Conservation (phyloP, 2,329 filamentous ascomycete species). For the Calycina marina region DNA sequence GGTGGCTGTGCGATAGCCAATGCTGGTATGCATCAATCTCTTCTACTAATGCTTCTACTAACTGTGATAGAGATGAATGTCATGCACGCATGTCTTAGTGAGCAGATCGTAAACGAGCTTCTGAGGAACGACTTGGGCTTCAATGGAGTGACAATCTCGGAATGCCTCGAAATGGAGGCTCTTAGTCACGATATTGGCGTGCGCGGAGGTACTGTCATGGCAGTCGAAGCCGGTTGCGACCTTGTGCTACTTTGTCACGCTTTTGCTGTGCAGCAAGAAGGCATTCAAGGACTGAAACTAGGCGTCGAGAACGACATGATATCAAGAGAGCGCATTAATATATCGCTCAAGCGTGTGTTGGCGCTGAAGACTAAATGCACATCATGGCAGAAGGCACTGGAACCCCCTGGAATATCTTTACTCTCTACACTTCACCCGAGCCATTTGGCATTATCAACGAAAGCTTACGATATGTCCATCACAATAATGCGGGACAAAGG, state of each 20-base stretch:
- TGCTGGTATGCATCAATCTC: constrained; percentile 12
- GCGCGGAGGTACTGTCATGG: constrained; percentile 92
- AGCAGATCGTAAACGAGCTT: constrained; percentile 84
- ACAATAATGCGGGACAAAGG: constrained; percentile 86
- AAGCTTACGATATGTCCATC: constrained; percentile 84
- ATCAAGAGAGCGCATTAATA: constrained; percentile 61
- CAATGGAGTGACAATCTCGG: constrained; percentile 82
- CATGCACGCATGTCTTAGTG: constrained; percentile 92
- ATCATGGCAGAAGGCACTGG: constrained; percentile 81
- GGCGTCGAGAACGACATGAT: constrained; percentile 87
- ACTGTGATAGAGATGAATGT: constrained; percentile 67
- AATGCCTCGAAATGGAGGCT: constrained; percentile 94
- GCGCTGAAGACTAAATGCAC: constrained; percentile 74
- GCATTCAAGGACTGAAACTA: constrained; percentile 76
- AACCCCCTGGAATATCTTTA: constrained; percentile 64
- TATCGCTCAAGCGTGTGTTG: constrained; percentile 66
- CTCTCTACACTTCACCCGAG: constrained; percentile 69
- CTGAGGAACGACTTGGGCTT: constrained; percentile 82
- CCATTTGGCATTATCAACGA: constrained; percentile 67
- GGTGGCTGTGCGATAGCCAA: constrained; percentile 89
- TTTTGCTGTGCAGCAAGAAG: constrained; percentile 79
- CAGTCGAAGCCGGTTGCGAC: constrained; percentile 90
- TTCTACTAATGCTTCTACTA: background rate
- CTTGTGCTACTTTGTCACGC: constrained; percentile 78
- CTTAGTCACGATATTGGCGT: constrained; percentile 94